Evolutionary conservation across 352 stramenopile genomes (phyloP).

Genomic region (Pythium biforme): DNA sequence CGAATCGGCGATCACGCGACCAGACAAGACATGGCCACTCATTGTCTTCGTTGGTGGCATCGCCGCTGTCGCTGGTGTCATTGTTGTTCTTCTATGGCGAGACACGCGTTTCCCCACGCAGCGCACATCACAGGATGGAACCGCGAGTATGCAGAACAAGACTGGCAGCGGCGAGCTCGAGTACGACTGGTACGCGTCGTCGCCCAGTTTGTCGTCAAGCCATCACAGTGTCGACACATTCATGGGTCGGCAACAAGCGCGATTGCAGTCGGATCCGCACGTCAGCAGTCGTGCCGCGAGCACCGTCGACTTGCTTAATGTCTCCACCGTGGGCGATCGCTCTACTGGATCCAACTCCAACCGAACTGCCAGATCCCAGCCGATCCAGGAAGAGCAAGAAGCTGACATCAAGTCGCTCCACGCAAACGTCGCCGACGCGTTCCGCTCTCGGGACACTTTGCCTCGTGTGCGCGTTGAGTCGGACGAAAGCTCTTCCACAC

Average conservation of each 20-base stretch:
- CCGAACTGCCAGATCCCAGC: slow-evolving; percentile 4
- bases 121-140: neutral
- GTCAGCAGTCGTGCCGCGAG: slow-evolving; percentile 23
- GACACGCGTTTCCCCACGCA: slow-evolving; percentile 8
- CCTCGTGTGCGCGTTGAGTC: neutral
- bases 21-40: slow-evolving; percentile 11
- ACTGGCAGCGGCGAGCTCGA: slow-evolving; percentile 19
- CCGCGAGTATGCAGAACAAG: slow-evolving; percentile 1
- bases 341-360: slow-evolving; percentile 23
- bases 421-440: neutral
- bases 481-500: neutral
- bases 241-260: slow-evolving; percentile 15
- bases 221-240: slow-evolving; percentile 23
- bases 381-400: slow-evolving; percentile 1
- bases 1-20: neutral
- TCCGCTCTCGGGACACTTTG: neutral
- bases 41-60: slow-evolving; percentile 8
- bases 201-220: slow-evolving; percentile 8
- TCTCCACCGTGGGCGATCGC: slow-evolving; percentile 15
- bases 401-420: neutral
- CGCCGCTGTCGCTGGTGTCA: neutral
- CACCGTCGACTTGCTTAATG: slow-evolving; percentile 18
- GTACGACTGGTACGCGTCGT: slow-evolving; percentile 19
- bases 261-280: slow-evolving; percentile 12
- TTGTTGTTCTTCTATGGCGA: slow-evolving; percentile 13